phyloP scores from a whole-genome alignment of 1,139 yeast species.

The Scheffersomyces parashehatae region DNA sequence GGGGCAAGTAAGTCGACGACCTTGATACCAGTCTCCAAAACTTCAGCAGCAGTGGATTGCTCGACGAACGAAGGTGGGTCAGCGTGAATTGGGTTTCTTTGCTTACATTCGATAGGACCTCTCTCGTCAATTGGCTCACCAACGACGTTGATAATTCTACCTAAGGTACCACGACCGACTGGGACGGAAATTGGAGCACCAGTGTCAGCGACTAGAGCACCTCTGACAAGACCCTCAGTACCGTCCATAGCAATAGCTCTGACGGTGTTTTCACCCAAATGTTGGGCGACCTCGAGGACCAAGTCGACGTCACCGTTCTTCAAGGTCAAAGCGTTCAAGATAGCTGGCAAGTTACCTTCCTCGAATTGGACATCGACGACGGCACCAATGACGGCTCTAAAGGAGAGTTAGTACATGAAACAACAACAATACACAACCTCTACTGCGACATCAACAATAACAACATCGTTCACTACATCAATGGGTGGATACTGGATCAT shows the following conservation, averaged over 20 bases:
- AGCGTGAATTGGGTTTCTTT: slow-evolving; percentile 96
- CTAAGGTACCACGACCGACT: slow-evolving; percentile 98
- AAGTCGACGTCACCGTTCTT: slow-evolving; percentile 68
- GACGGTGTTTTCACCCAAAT: slow-evolving; percentile 99
- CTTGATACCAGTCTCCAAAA: slow-evolving; percentile 99
- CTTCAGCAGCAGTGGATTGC: slow-evolving; percentile 97
- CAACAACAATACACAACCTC: too few species aligned
- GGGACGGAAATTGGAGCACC: slow-evolving; percentile 99
- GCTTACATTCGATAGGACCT: slow-evolving; percentile 93
- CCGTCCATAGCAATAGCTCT: slow-evolving; percentile 99
- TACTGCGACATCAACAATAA: too few species aligned
- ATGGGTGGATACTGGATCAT: too few species aligned
- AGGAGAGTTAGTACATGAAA: slow-evolving; percentile 24
- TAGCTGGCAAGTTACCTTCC: slow-evolving; percentile 95
- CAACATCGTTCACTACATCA: too few species aligned
- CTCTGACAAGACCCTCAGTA: slow-evolving; percentile 99
- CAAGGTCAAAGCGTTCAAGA: slow-evolving; percentile 93
- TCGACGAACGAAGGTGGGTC: slow-evolving; percentile 96
- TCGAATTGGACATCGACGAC: slow-evolving; percentile 99
- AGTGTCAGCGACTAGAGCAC: slow-evolving; percentile 86
- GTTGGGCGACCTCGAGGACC: slow-evolving; percentile 98
- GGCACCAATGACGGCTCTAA: slow-evolving; percentile 99
- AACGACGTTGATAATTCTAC: slow-evolving; percentile 96
- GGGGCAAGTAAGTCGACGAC: slow-evolving; percentile 99
- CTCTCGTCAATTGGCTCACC: slow-evolving; percentile 99